Base-by-base conservation (phyloP, 108 stramenopile genomes). In the Thalassiosira profunda region DNA sequence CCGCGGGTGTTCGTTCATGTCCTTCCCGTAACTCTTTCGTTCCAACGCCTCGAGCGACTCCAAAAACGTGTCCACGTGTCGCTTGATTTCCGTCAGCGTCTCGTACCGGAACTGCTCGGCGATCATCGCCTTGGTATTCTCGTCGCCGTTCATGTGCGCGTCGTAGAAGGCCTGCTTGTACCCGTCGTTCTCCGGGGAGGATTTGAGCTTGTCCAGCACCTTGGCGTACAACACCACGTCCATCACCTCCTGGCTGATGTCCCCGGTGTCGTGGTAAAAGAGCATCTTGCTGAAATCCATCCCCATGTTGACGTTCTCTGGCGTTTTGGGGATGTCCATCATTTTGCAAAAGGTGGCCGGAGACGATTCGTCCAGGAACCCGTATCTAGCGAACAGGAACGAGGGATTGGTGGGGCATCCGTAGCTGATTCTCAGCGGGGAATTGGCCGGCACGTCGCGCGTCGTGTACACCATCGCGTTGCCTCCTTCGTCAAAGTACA, bases 51-150 rank as follows among this genome's bases (percentile, higher is more conserved):
- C 43, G 30, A 90, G 44, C 40, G 78, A 59, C 21, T 64, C 55
- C 56, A 87, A 33, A 20, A 68, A 81, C 11, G 62, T 72, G 40
- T 82, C 75, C 1, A 87, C 85, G 53, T 90, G 89, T 20, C 65
- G 81, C 54, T 70, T 72, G 63, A 90, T 58, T 29, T 69, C 62
- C 7, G 54, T 47, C 21, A 79, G 54, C 9, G 72, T 81, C 38
- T 90, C 81, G 63, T 72, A 72, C 4, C 66, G 46, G 65, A 70
- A 88, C 33, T 84, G 72, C 23, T 84, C 64, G 45, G 85, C 84
- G 48, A 86, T 65, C 4, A 38, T 42, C 8, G 46, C 49, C 56
- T 82, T 84, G n/a, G 61, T 70, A 5, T n/a, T 57, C 55, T 70
- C 64, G 44, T 90, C 80, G 4, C 83, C 84, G 5, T 14, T 14